A percentile compares a stretch with the other conserved stretches of the same genome.
These are phyloP conservation scores for Boehmeria nivea DNA, from an alignment of 306 rosid genomes.

Conservation along the genomic window DNA sequence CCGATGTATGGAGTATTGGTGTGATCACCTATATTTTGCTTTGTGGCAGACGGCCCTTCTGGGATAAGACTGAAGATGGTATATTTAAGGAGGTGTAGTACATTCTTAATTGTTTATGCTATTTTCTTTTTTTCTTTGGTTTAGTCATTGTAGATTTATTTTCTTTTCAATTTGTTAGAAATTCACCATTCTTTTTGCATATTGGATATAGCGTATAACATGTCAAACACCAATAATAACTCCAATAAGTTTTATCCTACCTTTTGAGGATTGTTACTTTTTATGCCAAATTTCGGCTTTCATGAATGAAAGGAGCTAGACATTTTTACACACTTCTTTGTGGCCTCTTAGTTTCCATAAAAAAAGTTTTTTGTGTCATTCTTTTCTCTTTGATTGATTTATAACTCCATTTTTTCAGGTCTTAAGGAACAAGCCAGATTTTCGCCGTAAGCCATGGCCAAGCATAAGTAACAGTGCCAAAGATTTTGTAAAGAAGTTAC, in stretches of 20 bases:
- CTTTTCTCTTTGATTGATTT: background rate
- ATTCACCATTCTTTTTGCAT: background rate
- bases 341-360: no score
- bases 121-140: constrained; percentile 3
- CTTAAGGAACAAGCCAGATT: constrained; percentile 87
- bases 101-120: constrained; percentile 18
- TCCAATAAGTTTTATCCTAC: no score
- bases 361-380: no score
- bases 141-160: background rate
- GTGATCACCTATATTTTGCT: constrained; percentile 97
- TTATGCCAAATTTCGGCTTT: no score
- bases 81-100: constrained; percentile 92
- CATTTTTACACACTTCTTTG: no score
- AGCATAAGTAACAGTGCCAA: constrained; percentile 66
- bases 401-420: constrained; percentile 42
- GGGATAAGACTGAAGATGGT: constrained; percentile 99
- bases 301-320: no score
- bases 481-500: constrained; percentile 90
- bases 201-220: background rate
- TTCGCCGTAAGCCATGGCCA: constrained; percentile 97
- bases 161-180: background rate
- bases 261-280: no score
- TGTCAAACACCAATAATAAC: background rate
- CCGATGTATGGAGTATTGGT: constrained; percentile 99
- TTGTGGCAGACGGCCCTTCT: constrained; percentile 97